Evolutionary conservation across 148 eudicot species (phyloP).

Genomic region (Chenopodium berlandieri): DNA sequence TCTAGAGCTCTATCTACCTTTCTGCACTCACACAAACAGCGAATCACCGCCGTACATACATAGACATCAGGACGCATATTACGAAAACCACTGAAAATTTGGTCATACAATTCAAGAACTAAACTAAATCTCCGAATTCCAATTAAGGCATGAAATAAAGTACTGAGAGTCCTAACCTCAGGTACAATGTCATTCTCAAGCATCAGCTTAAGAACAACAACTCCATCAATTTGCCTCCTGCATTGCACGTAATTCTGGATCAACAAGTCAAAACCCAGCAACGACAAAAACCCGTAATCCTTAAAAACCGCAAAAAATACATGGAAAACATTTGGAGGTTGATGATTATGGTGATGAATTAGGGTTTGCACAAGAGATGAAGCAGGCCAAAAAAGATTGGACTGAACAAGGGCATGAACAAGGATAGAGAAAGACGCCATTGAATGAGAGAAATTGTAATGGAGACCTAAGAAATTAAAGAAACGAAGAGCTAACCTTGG

Average conservation of each 20-base stretch:
- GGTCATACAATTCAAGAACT: slow-evolving; percentile 51
- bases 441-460: slow-evolving; percentile 57
- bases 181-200: slow-evolving; percentile 39
- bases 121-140: slow-evolving; percentile 40
- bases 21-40: slow-evolving; percentile 71
- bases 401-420: slow-evolving; percentile 46
- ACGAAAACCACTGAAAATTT: slow-evolving; percentile 25
- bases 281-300: slow-evolving; percentile 29
- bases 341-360: slow-evolving; percentile 27
- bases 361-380: slow-evolving; percentile 59
- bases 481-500: slow-evolving; percentile 71
- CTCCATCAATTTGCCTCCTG: slow-evolving; percentile 41
- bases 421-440: slow-evolving; percentile 64
- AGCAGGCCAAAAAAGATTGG: slow-evolving; percentile 65
- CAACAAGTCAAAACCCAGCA: slow-evolving; percentile 62
- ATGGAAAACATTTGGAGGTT: slow-evolving; percentile 33
- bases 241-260: slow-evolving; percentile 49
- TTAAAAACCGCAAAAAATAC: slow-evolving; percentile 31
- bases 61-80: slow-evolving; percentile 50
- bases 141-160: slow-evolving; percentile 62
- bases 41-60: slow-evolving; percentile 54
- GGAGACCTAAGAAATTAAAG: slow-evolving; percentile 86
- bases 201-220: slow-evolving; percentile 46
- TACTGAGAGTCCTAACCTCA: slow-evolving; percentile 71
- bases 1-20: slow-evolving; percentile 53